Conservation (phyloP, 1,284 basidiomycete species). For the Hortiboletus rubellus region DNA sequence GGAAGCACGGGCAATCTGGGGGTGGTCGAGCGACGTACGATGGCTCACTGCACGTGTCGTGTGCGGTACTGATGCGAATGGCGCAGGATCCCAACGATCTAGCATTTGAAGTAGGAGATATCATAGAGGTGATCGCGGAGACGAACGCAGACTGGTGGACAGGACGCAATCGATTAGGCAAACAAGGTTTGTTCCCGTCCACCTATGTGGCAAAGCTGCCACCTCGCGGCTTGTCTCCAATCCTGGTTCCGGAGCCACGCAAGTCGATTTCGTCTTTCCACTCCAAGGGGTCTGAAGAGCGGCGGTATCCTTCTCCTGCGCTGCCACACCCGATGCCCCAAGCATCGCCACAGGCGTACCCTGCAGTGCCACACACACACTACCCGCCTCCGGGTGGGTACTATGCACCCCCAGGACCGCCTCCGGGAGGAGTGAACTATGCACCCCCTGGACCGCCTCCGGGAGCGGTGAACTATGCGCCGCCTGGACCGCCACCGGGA, state of each 20-base stretch:
- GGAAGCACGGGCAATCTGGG: slow-evolving; percentile 35
- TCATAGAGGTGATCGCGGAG: slow-evolving; percentile 39
- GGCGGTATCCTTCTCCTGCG: slow-evolving; percentile 25
- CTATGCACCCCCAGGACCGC: slow-evolving; percentile 24
- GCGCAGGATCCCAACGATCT: slow-evolving; percentile 52
- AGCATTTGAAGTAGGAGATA: slow-evolving; percentile 35
- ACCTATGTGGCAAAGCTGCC: slow-evolving; percentile 55
- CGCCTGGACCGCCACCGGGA: slow-evolving; percentile 27
- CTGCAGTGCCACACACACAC: slow-evolving; percentile 19
- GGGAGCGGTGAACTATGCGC: slow-evolving; percentile 26
- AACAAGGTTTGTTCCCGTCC: slow-evolving; percentile 57
- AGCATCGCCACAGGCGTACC: slow-evolving; percentile 26
- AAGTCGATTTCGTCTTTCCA: slow-evolving; percentile 7
- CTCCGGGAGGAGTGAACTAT: slow-evolving; percentile 29
- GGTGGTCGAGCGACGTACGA: slow-evolving; percentile 32
- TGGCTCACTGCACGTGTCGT: slow-evolving; percentile 9
- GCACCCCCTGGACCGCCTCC: slow-evolving; percentile 9
- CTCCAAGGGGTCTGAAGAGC: slow-evolving; percentile 8
- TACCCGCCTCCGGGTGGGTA: slow-evolving; percentile 28
- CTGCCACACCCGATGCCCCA: slow-evolving; percentile 23
- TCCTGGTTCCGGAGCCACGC: slow-evolving; percentile 28
- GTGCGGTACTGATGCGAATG: slow-evolving; percentile 8
- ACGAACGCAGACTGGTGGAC: slow-evolving; percentile 45
- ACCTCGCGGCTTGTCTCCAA: slow-evolving; percentile 19
- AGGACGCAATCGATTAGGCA: slow-evolving; percentile 39